phyloP scores from a whole-genome alignment of 139 green algal species.

The Dunaliella sp. region DNA sequence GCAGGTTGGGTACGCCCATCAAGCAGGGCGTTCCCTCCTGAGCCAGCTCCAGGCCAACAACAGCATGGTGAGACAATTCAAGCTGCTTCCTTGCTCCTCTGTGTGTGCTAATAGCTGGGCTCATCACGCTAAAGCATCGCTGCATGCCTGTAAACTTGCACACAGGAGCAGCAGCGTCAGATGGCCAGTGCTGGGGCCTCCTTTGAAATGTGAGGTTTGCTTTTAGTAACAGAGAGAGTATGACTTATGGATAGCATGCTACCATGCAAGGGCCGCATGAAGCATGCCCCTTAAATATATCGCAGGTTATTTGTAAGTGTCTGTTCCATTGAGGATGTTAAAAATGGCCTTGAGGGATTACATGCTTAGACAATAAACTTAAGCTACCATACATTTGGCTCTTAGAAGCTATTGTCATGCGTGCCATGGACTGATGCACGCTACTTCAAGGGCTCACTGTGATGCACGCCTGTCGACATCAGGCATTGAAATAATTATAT shows the following conservation, averaged over 20 bases:
- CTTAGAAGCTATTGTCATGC: background rate
- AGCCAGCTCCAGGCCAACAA: background rate
- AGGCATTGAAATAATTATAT: too few species aligned
- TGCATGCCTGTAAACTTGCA: background rate
- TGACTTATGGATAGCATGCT: background rate
- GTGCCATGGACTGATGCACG: background rate
- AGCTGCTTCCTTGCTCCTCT: background rate
- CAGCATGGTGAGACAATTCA: background rate
- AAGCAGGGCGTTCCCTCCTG: background rate
- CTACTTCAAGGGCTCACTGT: too few species aligned
- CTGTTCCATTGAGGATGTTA: background rate
- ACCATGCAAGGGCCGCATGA: background rate
- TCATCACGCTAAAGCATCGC: background rate
- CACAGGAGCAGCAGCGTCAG: background rate
- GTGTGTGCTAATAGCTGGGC: background rate
- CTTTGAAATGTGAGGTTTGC: background rate
- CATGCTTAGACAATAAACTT: too few species aligned
- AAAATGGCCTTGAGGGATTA: background rate
- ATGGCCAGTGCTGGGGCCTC: background rate
- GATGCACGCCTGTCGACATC: too few species aligned
- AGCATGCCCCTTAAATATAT: background rate
- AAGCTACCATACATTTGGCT: too few species aligned
- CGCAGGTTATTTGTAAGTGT: background rate
- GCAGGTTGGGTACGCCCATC: too few species aligned
- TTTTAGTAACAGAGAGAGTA: background rate